phyloP scores from a whole-genome alignment of 768 basidiomycete genomes.

The Kwoniella sp. region DNA sequence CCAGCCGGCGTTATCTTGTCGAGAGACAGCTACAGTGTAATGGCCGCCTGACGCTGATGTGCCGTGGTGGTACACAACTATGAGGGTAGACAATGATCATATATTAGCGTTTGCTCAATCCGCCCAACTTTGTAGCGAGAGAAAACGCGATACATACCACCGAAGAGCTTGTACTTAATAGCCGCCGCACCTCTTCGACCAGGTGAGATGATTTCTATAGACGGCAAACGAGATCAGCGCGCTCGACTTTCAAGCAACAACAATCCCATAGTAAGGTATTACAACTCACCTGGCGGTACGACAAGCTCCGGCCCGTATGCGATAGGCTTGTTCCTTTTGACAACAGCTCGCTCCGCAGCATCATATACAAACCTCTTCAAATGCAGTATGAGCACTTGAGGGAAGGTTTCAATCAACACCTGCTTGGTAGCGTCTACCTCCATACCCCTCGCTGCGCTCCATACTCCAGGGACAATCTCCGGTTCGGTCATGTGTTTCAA shows the following conservation, averaged over 20 bases:
- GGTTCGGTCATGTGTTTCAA: constrained; percentile 74
- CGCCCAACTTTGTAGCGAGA: neutral
- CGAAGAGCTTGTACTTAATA: constrained; percentile 77
- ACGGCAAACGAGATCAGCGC: constrained; percentile 7
- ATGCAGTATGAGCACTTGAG: constrained; percentile 81
- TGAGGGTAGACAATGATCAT: neutral
- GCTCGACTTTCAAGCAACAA: neutral
- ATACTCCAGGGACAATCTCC: constrained; percentile 73
- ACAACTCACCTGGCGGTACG: constrained; percentile 67
- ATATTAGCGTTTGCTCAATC: neutral
- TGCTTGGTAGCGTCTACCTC: constrained; percentile 73
- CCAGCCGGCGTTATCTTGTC: constrained; percentile 73
- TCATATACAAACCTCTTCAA: constrained; percentile 91
- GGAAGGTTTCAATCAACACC: constrained; percentile 76
- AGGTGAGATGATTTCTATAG: constrained; percentile 66
- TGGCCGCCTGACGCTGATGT: constrained; percentile 87
- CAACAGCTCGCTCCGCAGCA: constrained; percentile 69
- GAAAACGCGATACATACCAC: constrained; percentile 62
- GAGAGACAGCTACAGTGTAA: constrained; percentile 87
- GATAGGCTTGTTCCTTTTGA: constrained; percentile 82
- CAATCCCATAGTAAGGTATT: neutral
- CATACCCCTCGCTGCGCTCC: constrained; percentile 62
- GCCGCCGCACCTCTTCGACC: constrained; percentile 59
- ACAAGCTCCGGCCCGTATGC: constrained; percentile 75
- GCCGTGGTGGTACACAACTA: constrained; percentile 92